Evolutionary conservation across 2,329 filamentous ascomycete genomes (phyloP), one percentile per base, ranked within the genome.

Genomic region (Phyllosticta citriasiana): DNA sequence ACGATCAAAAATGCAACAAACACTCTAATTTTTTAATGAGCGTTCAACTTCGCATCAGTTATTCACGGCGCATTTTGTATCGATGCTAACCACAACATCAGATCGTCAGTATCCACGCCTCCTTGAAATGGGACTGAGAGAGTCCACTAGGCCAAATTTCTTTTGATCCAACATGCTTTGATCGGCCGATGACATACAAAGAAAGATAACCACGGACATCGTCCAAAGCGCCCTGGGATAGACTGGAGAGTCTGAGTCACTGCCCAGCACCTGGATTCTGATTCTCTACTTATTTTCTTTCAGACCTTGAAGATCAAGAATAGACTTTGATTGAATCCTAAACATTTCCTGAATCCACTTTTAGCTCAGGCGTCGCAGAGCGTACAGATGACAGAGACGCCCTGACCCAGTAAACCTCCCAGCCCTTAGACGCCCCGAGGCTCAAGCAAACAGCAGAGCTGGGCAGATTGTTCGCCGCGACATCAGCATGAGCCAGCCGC

Each of bases 11-110:
- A 77, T 40, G 79, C 80, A 84, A 83, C 82, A 84, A 82, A 82
- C 79, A 86, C 82, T 86, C 83, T 86, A 86, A 86, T 86, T 86
- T 86, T 86, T 86, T 85, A 74, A 82, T 85, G 84, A 86, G 75
- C 40, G 2, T 47, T 47, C 40, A 47, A n/a, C 71, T 72, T 25
- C 72, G 27, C 26, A 22, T 35, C n/a, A 10, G 9, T 22, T 14
- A 26, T 35, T 27, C 3, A 30, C 27, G 12, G 35, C n/a, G n/a
- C 54, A 5, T 26, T 33, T 30, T 22, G 10, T n/a, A 56, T 30
- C 7, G 19, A 35, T 56, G 26, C 30, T 56, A 22, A 56, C 19
- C 22, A 53, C 7, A n/a, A n/a, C 4, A 6, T 6, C 14, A 47
- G 40, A 47, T 30, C 4, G 6, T 30, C 27, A 30, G 9, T 30